Conservation (phyloP, 345 rosid species). For the Citrus glauca region DNA sequence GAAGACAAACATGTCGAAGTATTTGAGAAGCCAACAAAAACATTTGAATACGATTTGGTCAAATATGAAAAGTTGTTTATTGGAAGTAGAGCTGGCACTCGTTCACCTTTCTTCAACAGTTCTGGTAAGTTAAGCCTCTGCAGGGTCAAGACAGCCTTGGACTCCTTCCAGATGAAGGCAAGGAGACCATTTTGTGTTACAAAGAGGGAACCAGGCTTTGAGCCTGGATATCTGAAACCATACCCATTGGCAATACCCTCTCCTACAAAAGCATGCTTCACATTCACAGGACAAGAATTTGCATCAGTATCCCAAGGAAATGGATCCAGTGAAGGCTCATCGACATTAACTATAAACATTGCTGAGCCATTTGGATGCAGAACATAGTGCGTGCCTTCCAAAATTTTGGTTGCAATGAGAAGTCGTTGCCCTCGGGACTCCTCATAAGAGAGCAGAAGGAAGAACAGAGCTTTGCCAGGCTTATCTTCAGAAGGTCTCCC, state of each 20-base stretch:
- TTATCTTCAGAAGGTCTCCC: constrained; percentile 64
- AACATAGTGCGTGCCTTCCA: constrained; percentile 86
- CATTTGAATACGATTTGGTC: constrained; percentile 80
- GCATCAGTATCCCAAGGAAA: constrained; percentile 74
- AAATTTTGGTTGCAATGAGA: constrained; percentile 80
- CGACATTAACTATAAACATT: constrained; percentile 72
- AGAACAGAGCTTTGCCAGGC: constrained; percentile 72
- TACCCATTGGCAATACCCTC: constrained; percentile 87
- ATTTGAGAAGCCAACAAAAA: constrained; percentile 56
- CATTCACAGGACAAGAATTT: constrained; percentile 40
- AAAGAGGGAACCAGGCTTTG: constrained; percentile 80
- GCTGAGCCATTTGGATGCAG: constrained; percentile 88
- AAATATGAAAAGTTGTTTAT: constrained; percentile 65
- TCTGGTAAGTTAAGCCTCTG: constrained; percentile 67
- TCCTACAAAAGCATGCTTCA: constrained; percentile 55
- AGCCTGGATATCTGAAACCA: constrained; percentile 87
- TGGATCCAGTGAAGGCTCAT: constrained; percentile 54
- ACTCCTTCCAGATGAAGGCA: constrained; percentile 83
- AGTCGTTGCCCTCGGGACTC: constrained; percentile 45
- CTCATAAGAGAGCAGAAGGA: constrained; percentile 75
- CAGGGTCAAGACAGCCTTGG: constrained; percentile 62
- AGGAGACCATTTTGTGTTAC: constrained; percentile 62
- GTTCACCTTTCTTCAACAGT: constrained; percentile 73
- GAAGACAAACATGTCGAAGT: constrained; percentile 36
- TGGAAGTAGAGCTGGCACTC: constrained; percentile 60